Conservation (phyloP, 2,329 filamentous ascomycete species). For the Juglanconis juglandina region DNA sequence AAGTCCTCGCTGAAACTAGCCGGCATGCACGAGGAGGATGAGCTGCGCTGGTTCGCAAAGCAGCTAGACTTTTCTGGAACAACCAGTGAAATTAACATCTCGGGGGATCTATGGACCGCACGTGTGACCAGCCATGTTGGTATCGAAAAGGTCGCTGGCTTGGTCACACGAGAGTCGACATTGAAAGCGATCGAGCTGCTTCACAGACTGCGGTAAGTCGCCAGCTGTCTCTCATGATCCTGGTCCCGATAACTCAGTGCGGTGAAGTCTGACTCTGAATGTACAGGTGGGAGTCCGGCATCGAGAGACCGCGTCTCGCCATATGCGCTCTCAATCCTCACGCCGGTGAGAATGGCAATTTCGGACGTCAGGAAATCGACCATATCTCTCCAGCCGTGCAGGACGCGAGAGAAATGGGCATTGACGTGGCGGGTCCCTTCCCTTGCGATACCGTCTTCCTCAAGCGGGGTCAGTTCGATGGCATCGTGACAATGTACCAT, state of each 20-base stretch:
- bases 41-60: conserved; percentile 33
- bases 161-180: conserved; percentile 26
- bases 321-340: conserved; percentile 34
- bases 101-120: conserved; percentile 27
- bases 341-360: conserved; percentile 32
- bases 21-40: conserved; percentile 33
- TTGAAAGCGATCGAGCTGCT: conserved; percentile 27
- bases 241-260: neutral
- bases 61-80: conserved; percentile 27
- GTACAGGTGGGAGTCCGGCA: conserved; percentile 29
- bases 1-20: conserved; percentile 31
- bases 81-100: conserved; percentile 33
- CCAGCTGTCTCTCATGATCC: neutral
- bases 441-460: conserved; percentile 34
- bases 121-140: conserved; percentile 31
- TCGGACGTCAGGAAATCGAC: conserved; percentile 32
- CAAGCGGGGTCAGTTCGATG: conserved; percentile 29
- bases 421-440: conserved; percentile 30
- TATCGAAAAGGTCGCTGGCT: conserved; percentile 27
- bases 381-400: conserved; percentile 29
- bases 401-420: conserved; percentile 23
- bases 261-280: neutral
- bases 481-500: conserved; percentile 35
- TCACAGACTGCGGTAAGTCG: conserved; percentile 24
- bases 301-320: conserved; percentile 27